Evolutionary conservation across 176 grass and related monocot species (phyloP).

Genomic region (Paspalum vaginatum): DNA sequence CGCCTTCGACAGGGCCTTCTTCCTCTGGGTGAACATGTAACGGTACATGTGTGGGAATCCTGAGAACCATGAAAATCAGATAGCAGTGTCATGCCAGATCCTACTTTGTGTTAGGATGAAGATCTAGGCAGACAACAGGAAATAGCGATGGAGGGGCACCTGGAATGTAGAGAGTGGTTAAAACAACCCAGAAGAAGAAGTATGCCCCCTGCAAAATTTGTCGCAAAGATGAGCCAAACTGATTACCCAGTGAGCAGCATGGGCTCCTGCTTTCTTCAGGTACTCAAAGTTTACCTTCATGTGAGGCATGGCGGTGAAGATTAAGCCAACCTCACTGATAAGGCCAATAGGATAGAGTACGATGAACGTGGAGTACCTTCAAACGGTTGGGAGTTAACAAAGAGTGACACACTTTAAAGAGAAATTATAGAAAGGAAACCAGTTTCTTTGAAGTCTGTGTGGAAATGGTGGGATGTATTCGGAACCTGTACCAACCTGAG

Average conservation of each 20-base stretch:
- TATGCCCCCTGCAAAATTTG: background rate
- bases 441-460: background rate
- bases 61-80: background rate
- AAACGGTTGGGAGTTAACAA: background rate
- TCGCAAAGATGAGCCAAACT: background rate
- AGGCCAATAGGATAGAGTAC: conserved; percentile 2
- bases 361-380: conserved; percentile 20
- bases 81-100: background rate
- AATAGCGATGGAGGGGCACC: background rate
- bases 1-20: conserved; percentile 19
- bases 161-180: conserved; percentile 43
- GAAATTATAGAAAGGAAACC: background rate
- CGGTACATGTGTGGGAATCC: conserved; percentile 6
- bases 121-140: background rate
- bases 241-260: background rate
- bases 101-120: background rate
- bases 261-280: background rate
- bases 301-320: conserved; percentile 3
- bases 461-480: background rate
- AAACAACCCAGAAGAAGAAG: conserved; percentile 1
- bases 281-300: conserved; percentile 29
- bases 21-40: conserved; percentile 29
- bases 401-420: background rate
- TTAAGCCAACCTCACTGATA: conserved; percentile 24
- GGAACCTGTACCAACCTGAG: conserved; percentile 48